Evolutionary conservation across 164 flowering plant genomes (phyloP).

Genomic region (Sedum album): DNA sequence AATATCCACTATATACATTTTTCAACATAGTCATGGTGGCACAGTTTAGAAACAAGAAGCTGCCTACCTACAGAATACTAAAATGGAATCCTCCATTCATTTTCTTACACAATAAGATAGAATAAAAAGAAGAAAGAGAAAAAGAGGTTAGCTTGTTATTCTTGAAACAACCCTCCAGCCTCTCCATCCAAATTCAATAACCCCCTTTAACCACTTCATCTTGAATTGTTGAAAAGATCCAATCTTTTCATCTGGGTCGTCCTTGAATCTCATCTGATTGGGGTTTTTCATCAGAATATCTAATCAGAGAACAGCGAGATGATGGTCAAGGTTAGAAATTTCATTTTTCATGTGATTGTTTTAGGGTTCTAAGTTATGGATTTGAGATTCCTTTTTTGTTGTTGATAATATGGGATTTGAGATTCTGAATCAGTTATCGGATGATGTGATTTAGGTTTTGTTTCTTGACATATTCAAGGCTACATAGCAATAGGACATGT

Average conservation of each 20-base stretch:
- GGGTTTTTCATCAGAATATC: background rate
- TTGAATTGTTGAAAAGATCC: background rate
- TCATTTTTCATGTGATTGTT: background rate
- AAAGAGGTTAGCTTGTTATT: background rate
- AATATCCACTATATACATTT: background rate
- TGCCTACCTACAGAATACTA: background rate
- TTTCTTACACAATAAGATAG: background rate
- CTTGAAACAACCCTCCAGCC: background rate
- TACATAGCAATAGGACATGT: background rate
- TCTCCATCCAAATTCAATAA: background rate
- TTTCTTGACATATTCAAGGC: background rate
- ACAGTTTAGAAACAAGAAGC: background rate
- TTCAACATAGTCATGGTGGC: background rate
- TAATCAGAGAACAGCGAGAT: background rate
- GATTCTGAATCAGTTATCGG: background rate
- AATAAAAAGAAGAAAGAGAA: background rate
- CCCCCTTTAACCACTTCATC: background rate
- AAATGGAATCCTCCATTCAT: background rate
- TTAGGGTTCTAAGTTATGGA: no score
- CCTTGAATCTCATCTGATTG: background rate
- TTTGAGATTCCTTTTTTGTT: background rate
- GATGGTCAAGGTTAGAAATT: background rate
- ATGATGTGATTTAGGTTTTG: background rate
- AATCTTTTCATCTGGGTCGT: background rate
- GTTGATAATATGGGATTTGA: background rate